Evolutionary conservation across 306 rosid species (phyloP), one percentile per base, ranked within the genome.

Genomic region (Rosa persica): DNA sequence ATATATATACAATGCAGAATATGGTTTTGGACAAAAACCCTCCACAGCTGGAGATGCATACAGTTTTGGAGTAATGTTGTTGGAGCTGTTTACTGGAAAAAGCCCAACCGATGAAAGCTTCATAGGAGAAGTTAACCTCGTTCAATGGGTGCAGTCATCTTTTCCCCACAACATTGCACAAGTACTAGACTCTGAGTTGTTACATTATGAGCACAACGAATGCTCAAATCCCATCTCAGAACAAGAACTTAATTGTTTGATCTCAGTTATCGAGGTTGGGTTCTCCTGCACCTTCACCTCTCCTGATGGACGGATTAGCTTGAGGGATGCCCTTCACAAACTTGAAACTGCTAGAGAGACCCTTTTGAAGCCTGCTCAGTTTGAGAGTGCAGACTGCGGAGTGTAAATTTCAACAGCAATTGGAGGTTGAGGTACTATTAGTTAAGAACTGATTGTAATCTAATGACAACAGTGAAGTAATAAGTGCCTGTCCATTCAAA

Each of bases 31-130:
- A 71, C 83, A 84, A 75, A 88, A 82, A 62, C 83, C 93, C 38
- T 80, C 90, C 0, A 81, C 83, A n/a, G 88, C 86, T 6, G 97
- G 96, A 75, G 97, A 92, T 81, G 88, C 89, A 30, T 92, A 92
- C 40, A 90, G 97, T 76, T 92, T 87, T 43, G 96, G 97, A 9
- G 82, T 90, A 67, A 83, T 84, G 83, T 47, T 92, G 78, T 80
- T 93, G 16, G 89, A 90, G 77, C 85, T 93, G 13, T 86, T 90
- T 12, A 79, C 88, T 1, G 89, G 92, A 16, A 93, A 76, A 76
- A 82, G 89, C 34, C 93, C 97, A 11, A 89, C 84, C 12, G 81
- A 90, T 67, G 91, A 88, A 34, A 65, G 78, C 39, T 93, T 93
- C 78, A 78, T 39, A 1, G 96, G 84, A 42, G 89, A 85, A 19